Percentiles rank a stretch among this genome's conserved stretches.
Evolutionary conservation across 768 basidiomycete species (phyloP).

Genomic region (Piloderma croceum): DNA sequence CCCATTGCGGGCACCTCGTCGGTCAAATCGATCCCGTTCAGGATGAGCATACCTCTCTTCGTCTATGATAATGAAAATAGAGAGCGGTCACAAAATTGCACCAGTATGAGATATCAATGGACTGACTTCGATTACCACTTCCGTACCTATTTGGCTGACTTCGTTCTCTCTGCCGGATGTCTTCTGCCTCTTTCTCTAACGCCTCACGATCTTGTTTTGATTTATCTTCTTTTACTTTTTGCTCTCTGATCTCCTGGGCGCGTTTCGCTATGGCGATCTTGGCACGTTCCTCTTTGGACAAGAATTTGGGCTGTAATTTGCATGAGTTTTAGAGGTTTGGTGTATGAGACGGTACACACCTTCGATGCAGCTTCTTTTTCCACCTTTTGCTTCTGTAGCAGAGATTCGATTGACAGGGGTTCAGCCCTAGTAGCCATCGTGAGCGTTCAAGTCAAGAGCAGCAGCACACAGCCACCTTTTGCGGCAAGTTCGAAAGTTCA

Average conservation of each 20-base stretch:
- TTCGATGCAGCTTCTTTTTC: conserved; percentile 90
- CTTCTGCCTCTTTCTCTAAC: conserved; percentile 74
- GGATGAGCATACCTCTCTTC: conserved; percentile 50
- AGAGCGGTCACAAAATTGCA: conserved; percentile 31
- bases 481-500: neutral
- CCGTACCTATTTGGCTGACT: conserved; percentile 36
- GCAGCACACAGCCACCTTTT: conserved; percentile 1
- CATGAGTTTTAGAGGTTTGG: conserved; percentile 6
- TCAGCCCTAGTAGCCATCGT: conserved; percentile 48
- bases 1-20: conserved; percentile 23
- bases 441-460: conserved; percentile 2
- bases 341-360: conserved; percentile 37
- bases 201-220: conserved; percentile 55
- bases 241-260: conserved; percentile 71
- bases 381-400: conserved; percentile 80
- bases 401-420: conserved; percentile 83
- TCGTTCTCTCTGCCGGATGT: conserved; percentile 49
- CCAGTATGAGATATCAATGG: conserved; percentile 1
- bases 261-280: conserved; percentile 85
- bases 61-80: conserved; percentile 28
- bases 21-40: conserved; percentile 42
- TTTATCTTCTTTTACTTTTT: conserved; percentile 61
- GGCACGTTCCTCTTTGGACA: conserved; percentile 88
- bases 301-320: conserved; percentile 76
- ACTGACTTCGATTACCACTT: conserved; percentile 37